Evolutionary conservation across 306 rosid species (phyloP).

Genomic region (Cicer chorassanicum): DNA sequence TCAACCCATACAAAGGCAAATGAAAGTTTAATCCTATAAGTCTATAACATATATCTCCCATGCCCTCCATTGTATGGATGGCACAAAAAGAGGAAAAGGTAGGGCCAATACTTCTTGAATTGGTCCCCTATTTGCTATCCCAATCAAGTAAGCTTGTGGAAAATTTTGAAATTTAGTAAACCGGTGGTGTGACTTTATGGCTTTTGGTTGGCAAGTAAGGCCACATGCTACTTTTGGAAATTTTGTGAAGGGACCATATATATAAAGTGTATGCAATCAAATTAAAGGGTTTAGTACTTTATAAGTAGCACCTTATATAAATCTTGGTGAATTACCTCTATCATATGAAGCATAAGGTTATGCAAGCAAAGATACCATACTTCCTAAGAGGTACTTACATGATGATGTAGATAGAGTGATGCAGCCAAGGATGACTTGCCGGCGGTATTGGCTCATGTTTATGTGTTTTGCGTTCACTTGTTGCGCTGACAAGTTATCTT

Average conservation of each 20-base stretch:
- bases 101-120: slow-evolving; percentile 26
- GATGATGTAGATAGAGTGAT: slow-evolving; percentile 47
- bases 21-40: slow-evolving; percentile 6
- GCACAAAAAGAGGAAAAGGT: slow-evolving; percentile 10
- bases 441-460: slow-evolving; percentile 3
- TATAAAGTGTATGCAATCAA: not conserved
- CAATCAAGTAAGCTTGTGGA: slow-evolving; percentile 43
- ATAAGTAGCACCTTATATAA: slow-evolving; percentile 24
- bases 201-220: slow-evolving; percentile 46
- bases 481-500: slow-evolving; percentile 49
- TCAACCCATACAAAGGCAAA: not conserved
- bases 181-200: slow-evolving; percentile 44
- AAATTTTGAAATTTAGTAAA: slow-evolving; percentile 13
- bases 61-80: slow-evolving; percentile 31
- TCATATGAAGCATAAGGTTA: slow-evolving; percentile 1
- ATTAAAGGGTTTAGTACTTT: not conserved
- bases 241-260: slow-evolving; percentile 31
- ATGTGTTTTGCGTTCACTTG: not conserved
- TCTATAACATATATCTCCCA: slow-evolving; percentile 8
- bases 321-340: not conserved
- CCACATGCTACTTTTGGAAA: slow-evolving; percentile 47
- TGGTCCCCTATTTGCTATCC: slow-evolving; percentile 51
- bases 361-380: not conserved
- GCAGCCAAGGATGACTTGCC: slow-evolving; percentile 68
- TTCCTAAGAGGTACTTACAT: slow-evolving; percentile 52